Evolutionary conservation across 2,329 filamentous ascomycete species (phyloP).

Genomic region (Nigrospora oryzae): DNA sequence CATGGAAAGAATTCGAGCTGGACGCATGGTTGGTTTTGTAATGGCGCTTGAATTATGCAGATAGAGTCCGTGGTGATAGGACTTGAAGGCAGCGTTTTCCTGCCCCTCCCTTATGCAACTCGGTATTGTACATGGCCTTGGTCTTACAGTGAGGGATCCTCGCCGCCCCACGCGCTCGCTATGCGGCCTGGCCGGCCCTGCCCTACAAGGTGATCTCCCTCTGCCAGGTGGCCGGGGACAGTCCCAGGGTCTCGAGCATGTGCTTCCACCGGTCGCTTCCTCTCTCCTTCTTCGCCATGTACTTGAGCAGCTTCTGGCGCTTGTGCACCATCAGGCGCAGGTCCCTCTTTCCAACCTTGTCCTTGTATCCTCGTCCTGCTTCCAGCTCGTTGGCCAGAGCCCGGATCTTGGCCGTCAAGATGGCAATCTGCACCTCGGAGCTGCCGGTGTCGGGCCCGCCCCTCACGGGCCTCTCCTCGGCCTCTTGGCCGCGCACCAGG

Average conservation of each 20-base stretch:
- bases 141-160: conserved; percentile 1
- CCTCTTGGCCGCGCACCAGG: conserved; percentile 30
- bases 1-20: conserved; percentile 11
- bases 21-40: conserved; percentile 5
- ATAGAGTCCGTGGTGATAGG: not conserved
- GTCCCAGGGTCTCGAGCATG: conserved; percentile 72
- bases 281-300: conserved; percentile 81
- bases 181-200: not conserved
- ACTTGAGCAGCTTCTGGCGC: conserved; percentile 79
- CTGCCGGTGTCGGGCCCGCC: conserved; percentile 91
- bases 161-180: too few relatives aligned
- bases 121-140: conserved; percentile 39
- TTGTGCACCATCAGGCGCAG: conserved; percentile 77
- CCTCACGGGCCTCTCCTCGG: conserved; percentile 39
- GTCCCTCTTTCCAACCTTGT: conserved; percentile 93
- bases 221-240: conserved; percentile 85
- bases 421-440: conserved; percentile 94
- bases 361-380: conserved; percentile 61
- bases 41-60: conserved; percentile 4
- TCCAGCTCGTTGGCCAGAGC: conserved; percentile 66
- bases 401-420: conserved; percentile 89
- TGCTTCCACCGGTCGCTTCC: conserved; percentile 87
- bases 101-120: conserved; percentile 3
- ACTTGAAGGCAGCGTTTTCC: not conserved
- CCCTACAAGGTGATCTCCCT: conserved; percentile 71